phyloP scores from a whole-genome alignment of 352 stramenopile genomes.

The Pythium folliculosum region DNA sequence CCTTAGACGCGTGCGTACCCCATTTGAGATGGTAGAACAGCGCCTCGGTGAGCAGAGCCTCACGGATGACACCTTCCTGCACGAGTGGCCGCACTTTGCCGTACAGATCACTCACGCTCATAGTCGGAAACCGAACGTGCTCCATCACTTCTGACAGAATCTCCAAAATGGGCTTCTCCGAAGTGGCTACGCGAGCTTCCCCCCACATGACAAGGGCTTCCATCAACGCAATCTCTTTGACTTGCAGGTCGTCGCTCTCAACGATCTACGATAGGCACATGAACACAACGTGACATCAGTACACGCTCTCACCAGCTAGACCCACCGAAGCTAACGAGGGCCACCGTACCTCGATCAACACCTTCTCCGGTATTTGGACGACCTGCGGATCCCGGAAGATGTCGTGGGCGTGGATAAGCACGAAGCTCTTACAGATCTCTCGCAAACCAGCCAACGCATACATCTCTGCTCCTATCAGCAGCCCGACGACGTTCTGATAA shows the following conservation, averaged over 20 bases:
- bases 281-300: background rate
- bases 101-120: slow-evolving; percentile 87
- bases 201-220: slow-evolving; percentile 82
- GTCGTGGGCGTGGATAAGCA: slow-evolving; percentile 79
- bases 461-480: slow-evolving; percentile 83
- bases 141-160: slow-evolving; percentile 80
- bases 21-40: slow-evolving; percentile 89
- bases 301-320: background rate
- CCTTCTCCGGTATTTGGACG: slow-evolving; percentile 79
- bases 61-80: slow-evolving; percentile 59
- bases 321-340: no score
- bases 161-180: slow-evolving; percentile 43
- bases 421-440: slow-evolving; percentile 83
- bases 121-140: slow-evolving; percentile 82
- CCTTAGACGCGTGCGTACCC: slow-evolving; percentile 62
- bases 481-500: slow-evolving; percentile 68
- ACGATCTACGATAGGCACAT: slow-evolving; percentile 43
- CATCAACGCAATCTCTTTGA: slow-evolving; percentile 77
- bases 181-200: slow-evolving; percentile 57
- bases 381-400: slow-evolving; percentile 79
- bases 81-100: slow-evolving; percentile 83
- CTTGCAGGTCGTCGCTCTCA: slow-evolving; percentile 82
- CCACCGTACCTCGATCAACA: slow-evolving; percentile 61
- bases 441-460: slow-evolving; percentile 78
- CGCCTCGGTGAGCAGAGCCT: slow-evolving; percentile 75